Evolutionary conservation across 306 rosid species (phyloP).

Genomic region (Citrullus amarus): DNA sequence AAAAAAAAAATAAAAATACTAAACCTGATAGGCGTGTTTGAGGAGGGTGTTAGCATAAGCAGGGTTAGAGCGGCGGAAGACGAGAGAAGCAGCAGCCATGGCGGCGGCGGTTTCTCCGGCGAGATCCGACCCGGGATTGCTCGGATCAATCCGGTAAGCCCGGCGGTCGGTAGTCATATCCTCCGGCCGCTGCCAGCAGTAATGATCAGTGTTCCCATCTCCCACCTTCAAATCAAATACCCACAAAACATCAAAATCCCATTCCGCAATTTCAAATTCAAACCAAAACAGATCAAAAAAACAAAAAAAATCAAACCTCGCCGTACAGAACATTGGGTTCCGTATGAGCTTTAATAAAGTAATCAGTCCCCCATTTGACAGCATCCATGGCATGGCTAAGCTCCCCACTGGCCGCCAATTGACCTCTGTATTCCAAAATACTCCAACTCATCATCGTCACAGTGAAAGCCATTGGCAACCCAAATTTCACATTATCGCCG

Average conservation of each 20-base stretch:
- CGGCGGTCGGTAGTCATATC: slow-evolving; percentile 11
- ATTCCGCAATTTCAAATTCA: neutral
- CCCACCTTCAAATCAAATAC: neutral
- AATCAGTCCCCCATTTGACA: slow-evolving; percentile 91
- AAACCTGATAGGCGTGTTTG: slow-evolving; percentile 7
- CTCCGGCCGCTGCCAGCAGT: slow-evolving; percentile 15
- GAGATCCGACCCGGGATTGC: slow-evolving; percentile 10
- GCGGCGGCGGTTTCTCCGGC: slow-evolving; percentile 16
- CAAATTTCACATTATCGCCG: slow-evolving; percentile 97
- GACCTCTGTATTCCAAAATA: slow-evolving; percentile 72
- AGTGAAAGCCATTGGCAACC: slow-evolving; percentile 92
- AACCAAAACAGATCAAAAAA: neutral
- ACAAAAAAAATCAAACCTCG: slow-evolving; percentile 36
- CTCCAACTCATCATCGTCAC: slow-evolving; percentile 98
- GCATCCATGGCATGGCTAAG: slow-evolving; percentile 87
- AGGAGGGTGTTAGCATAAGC: slow-evolving; percentile 8
- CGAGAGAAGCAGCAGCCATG: slow-evolving; percentile 14
- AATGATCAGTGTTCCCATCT: slow-evolving; percentile 10
- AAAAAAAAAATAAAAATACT: neutral
- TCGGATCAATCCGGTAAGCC: slow-evolving; percentile 8
- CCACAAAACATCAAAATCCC: too few species aligned
- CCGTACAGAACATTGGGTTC: slow-evolving; percentile 80
- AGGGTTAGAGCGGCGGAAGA: slow-evolving; percentile 1
- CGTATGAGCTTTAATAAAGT: slow-evolving; percentile 88
- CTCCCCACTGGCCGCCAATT: slow-evolving; percentile 67